Conservation (phyloP, 2,329 filamentous ascomycete genomes). For the Aaosphaeria arxii region DNA sequence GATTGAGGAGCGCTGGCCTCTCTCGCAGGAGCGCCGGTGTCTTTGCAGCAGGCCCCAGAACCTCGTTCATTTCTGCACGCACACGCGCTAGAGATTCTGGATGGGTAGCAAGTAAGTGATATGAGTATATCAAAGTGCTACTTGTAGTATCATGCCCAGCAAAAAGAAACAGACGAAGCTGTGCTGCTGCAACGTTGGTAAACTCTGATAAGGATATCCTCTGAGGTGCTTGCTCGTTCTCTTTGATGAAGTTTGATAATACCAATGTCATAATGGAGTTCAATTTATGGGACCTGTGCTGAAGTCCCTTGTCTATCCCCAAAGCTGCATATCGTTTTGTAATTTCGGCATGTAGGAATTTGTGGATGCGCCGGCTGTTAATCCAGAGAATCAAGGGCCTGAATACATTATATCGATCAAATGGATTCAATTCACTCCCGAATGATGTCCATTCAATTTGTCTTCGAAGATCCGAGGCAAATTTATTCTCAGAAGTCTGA, state of each 20-base stretch:
- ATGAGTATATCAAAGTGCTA: slow-evolving; percentile 21
- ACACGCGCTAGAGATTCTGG: slow-evolving; percentile 11
- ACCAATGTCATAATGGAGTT: no score
- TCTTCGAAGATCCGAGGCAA: slow-evolving; percentile 9
- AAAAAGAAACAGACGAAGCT: slow-evolving; percentile 27
- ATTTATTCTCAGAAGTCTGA: slow-evolving; percentile 7
- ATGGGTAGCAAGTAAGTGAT: slow-evolving; percentile 17
- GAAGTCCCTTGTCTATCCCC: no score
- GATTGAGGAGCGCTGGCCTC: slow-evolving; percentile 15
- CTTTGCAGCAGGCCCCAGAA: slow-evolving; percentile 13
- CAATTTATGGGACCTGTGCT: no score
- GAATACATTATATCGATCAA: slow-evolving; percentile 1
- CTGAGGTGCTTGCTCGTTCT: not conserved
- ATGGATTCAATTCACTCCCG: slow-evolving; percentile 8
- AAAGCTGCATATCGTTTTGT: slow-evolving; percentile 2
- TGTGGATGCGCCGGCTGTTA: slow-evolving; percentile 2
- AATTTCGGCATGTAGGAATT: slow-evolving; percentile 4
- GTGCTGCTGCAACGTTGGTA: not conserved
- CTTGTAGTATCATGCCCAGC: slow-evolving; percentile 29
- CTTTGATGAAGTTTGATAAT: not conserved
- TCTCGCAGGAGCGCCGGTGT: not conserved
- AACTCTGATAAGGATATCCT: no score
- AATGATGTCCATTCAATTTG: slow-evolving; percentile 12
- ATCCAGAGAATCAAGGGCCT: slow-evolving; percentile 1
- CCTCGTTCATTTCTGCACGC: slow-evolving; percentile 20